These are phyloP conservation scores for Cetraspora pellucida DNA, from an alignment of 192 early-diverging fungal species.

Conservation along the genomic window DNA sequence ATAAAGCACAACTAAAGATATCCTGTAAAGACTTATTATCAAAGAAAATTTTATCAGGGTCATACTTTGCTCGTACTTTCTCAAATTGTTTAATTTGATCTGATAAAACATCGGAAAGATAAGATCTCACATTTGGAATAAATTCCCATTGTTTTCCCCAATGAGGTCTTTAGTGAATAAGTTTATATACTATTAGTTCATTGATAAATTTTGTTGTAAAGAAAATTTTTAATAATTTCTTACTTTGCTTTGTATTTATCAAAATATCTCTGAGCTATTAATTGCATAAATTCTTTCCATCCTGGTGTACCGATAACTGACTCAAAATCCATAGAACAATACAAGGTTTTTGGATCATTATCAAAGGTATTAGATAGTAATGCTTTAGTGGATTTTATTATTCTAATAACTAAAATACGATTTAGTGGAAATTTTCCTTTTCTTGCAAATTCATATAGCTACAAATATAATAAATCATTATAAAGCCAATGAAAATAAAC, in stretches of 20 bases:
- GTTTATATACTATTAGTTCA: too few relatives aligned
- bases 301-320: slow-evolving; percentile 19
- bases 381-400: slow-evolving; percentile 35
- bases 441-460: slow-evolving; percentile 33
- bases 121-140: slow-evolving; percentile 1
- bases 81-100: slow-evolving; percentile 36
- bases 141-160: slow-evolving; percentile 43
- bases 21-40: slow-evolving; percentile 29
- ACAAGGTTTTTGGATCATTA: slow-evolving; percentile 38
- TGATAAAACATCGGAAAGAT: slow-evolving; percentile 27
- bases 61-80: slow-evolving; percentile 38
- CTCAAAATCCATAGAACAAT: slow-evolving; percentile 38
- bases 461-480: not conserved
- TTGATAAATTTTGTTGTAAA: not conserved
- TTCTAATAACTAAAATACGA: slow-evolving; percentile 37
- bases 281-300: slow-evolving; percentile 35
- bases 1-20: not conserved
- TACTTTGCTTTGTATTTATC: slow-evolving; percentile 40
- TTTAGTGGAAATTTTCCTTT: slow-evolving; percentile 33
- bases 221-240: slow-evolving; percentile 8
- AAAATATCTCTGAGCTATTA: slow-evolving; percentile 37
- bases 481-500: not conserved
- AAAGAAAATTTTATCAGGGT: slow-evolving; percentile 42
- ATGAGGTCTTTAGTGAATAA: slow-evolving; percentile 34
- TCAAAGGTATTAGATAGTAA: slow-evolving; percentile 37